These are phyloP conservation scores for Podospora australis DNA, from an alignment of 495 filamentous ascomycete genomes.

Conservation along the genomic window DNA sequence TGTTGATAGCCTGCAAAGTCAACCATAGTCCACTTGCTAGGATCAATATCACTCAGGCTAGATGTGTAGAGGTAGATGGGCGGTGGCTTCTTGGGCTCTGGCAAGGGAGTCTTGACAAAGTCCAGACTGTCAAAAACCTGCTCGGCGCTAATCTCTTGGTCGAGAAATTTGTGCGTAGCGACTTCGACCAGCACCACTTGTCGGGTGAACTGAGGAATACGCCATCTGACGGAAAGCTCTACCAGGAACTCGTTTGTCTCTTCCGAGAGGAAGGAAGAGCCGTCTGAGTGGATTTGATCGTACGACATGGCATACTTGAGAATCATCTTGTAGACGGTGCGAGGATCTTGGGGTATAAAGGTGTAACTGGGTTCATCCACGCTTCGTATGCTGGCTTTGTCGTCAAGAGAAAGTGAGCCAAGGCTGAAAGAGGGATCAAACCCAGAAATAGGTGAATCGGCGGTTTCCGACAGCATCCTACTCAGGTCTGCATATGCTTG, in stretches of 20 bases:
- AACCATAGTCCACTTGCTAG: slow-evolving; percentile 66
- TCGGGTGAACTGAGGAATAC: slow-evolving; percentile 76
- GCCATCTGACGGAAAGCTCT: slow-evolving; percentile 83
- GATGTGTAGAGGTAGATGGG: slow-evolving; percentile 34
- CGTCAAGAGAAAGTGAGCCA: slow-evolving; percentile 59
- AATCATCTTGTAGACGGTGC: slow-evolving; percentile 72
- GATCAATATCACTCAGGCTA: slow-evolving; percentile 38
- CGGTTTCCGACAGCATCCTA: slow-evolving; percentile 37
- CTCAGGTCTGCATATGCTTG: slow-evolving; percentile 53
- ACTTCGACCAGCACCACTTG: slow-evolving; percentile 81
- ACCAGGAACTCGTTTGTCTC: slow-evolving; percentile 75
- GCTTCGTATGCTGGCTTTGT: slow-evolving; percentile 43
- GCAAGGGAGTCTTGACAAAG: slow-evolving; percentile 63
- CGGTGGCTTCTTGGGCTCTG: slow-evolving; percentile 48
- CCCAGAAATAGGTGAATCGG: slow-evolving; percentile 46
- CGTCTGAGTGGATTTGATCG: slow-evolving; percentile 44
- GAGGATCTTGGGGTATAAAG: slow-evolving; percentile 82
- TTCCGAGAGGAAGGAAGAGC: slow-evolving; percentile 65
- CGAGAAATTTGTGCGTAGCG: slow-evolving; percentile 72
- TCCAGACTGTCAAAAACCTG: slow-evolving; percentile 79
- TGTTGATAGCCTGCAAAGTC: slow-evolving; percentile 73
- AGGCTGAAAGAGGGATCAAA: slow-evolving; percentile 77
- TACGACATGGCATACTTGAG: slow-evolving; percentile 64
- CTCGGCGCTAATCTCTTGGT: slow-evolving; percentile 74
- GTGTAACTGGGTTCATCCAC: slow-evolving; percentile 60